Conservation (phyloP, 768 basidiomycete species). For the Macrolepiota dolichaula region DNA sequence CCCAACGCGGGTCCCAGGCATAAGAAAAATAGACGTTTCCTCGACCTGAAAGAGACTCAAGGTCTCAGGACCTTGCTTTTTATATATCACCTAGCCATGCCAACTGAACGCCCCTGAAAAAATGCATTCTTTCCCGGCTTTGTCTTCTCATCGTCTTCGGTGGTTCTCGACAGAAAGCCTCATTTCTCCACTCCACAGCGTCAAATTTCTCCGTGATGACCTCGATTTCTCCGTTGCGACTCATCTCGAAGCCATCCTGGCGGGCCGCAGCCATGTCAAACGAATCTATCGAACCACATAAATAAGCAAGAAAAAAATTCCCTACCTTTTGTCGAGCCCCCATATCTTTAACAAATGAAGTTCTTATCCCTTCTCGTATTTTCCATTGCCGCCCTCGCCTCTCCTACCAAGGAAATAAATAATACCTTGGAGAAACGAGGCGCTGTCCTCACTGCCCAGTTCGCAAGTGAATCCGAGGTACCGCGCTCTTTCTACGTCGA, state of each 20-base stretch:
- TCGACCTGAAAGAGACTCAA: neutral
- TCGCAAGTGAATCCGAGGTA: slow-evolving; percentile 28
- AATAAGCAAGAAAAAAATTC: neutral
- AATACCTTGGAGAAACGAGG: slow-evolving; percentile 21
- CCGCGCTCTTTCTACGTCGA: neutral
- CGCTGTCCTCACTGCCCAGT: slow-evolving; percentile 25
- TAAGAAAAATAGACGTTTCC: neutral
- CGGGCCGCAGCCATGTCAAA: neutral
- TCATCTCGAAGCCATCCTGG: neutral
- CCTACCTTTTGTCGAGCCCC: neutral
- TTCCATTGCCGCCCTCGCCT: neutral
- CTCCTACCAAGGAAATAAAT: neutral
- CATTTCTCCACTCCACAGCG: neutral
- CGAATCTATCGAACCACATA: neutral
- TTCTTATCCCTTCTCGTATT: neutral
- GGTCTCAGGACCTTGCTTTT: slow-evolving; percentile 3
- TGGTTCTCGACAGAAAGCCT: too few relatives aligned
- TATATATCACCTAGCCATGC: neutral
- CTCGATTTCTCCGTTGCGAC: neutral
- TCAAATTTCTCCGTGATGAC: slow-evolving; percentile 1
- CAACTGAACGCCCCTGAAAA: neutral
- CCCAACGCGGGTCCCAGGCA: neutral
- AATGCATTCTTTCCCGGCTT: neutral
- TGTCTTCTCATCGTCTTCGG: neutral
- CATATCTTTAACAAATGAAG: neutral